A percentile compares a stretch with the other conserved stretches of the same genome.
phyloP scores from a whole-genome alignment of 345 rosid species.

The Acer negundo region DNA sequence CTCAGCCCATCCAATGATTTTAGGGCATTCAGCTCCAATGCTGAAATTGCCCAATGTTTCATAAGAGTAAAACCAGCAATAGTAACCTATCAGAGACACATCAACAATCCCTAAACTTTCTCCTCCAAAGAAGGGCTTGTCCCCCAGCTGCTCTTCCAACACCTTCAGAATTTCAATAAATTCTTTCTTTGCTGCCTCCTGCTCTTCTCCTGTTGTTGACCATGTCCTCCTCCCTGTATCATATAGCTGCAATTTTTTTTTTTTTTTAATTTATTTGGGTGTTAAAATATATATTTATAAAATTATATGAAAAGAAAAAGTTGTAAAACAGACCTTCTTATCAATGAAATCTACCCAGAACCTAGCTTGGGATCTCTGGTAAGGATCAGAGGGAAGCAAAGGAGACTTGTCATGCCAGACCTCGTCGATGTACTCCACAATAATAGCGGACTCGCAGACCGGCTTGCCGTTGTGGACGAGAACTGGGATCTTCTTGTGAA shows the following conservation, averaged over 20 bases:
- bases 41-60: slow-evolving; percentile 38
- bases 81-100: slow-evolving; percentile 22
- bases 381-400: slow-evolving; percentile 31
- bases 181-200: slow-evolving; percentile 29
- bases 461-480: slow-evolving; percentile 12
- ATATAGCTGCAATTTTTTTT: slow-evolving; percentile 20
- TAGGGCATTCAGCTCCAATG: slow-evolving; percentile 36
- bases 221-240: slow-evolving; percentile 11
- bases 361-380: slow-evolving; percentile 29
- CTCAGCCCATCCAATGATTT: slow-evolving; percentile 38
- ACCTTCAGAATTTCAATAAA: slow-evolving; percentile 29
- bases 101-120: slow-evolving; percentile 35
- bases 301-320: background rate
- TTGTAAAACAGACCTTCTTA: slow-evolving; percentile 25
- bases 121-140: slow-evolving; percentile 36
- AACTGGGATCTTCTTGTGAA: slow-evolving; percentile 26
- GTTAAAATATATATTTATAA: no score
- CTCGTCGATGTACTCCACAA: slow-evolving; percentile 22
- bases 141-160: slow-evolving; percentile 36
- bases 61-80: slow-evolving; percentile 27
- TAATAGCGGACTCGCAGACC: slow-evolving; percentile 19
- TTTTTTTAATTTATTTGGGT: no score
- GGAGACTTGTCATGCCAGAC: slow-evolving; percentile 16
- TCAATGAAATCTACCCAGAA: slow-evolving; percentile 39
- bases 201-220: slow-evolving; percentile 26